phyloP scores from a whole-genome alignment of 2,329 filamentous ascomycete species.

The Lecanicillium sp. region DNA sequence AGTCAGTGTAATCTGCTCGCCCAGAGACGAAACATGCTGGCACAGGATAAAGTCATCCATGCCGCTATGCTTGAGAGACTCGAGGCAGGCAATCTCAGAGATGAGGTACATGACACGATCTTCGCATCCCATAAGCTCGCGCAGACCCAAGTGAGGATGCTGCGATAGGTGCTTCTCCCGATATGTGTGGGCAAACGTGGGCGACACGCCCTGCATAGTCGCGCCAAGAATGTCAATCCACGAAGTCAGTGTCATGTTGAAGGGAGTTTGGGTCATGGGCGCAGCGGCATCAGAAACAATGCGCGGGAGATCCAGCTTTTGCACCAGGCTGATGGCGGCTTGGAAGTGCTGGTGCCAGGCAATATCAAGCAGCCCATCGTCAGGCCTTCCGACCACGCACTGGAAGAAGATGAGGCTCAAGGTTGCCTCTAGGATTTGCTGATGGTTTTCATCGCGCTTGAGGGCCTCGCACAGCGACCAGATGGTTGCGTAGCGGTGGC shows the following conservation, averaged over 20 bases:
- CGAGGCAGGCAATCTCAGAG: slow-evolving; percentile 92
- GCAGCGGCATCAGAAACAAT: slow-evolving; percentile 54
- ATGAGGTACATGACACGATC: slow-evolving; percentile 97
- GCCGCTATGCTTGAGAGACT: slow-evolving; percentile 73
- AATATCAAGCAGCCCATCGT: slow-evolving; percentile 82
- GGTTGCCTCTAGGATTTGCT: slow-evolving; percentile 84
- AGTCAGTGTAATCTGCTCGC: slow-evolving; percentile 75
- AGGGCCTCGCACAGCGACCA: slow-evolving; percentile 77
- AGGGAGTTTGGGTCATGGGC: slow-evolving; percentile 53
- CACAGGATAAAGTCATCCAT: slow-evolving; percentile 83
- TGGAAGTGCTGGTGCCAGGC: slow-evolving; percentile 97
- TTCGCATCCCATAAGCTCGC: slow-evolving; percentile 94
- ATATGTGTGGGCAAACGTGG: slow-evolving; percentile 89
- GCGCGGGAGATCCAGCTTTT: slow-evolving; percentile 72
- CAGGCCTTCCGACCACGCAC: slow-evolving; percentile 77
- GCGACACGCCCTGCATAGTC: slow-evolving; percentile 80
- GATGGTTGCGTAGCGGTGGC: slow-evolving; percentile 83
- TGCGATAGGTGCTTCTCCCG: slow-evolving; percentile 80
- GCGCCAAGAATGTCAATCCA: slow-evolving; percentile 98
- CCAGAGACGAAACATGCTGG: slow-evolving; percentile 81
- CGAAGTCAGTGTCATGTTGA: slow-evolving; percentile 88
- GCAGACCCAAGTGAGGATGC: slow-evolving; percentile 61
- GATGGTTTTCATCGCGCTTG: slow-evolving; percentile 70
- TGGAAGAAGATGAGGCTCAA: slow-evolving; percentile 96
- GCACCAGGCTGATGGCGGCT: slow-evolving; percentile 75